Conservation (phyloP, 257 asterid genomes). For the Coffea canephora region DNA sequence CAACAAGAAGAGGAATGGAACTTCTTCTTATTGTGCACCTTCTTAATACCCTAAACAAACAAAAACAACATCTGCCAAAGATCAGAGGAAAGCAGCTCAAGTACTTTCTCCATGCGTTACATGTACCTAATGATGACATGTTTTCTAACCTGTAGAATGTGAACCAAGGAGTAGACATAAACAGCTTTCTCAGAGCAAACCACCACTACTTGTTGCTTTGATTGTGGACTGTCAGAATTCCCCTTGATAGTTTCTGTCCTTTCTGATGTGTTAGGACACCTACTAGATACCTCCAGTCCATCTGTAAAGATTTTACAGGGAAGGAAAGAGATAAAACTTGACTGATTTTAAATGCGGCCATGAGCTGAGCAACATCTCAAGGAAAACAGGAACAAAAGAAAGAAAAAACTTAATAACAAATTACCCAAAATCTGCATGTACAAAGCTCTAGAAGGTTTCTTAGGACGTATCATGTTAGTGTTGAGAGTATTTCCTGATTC, state of each 20-base stretch:
- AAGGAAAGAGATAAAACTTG: conserved; percentile 5
- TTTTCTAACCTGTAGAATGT: conserved; percentile 62
- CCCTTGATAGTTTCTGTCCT: conserved; percentile 33
- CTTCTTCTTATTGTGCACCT: conserved; percentile 80
- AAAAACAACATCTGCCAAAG: conserved; percentile 14
- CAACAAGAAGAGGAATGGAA: conserved; percentile 65
- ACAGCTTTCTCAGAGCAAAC: conserved; percentile 83
- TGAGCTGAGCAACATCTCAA: neutral
- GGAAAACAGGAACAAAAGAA: neutral
- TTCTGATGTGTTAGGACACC: conserved; percentile 35
- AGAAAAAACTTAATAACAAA: conserved; percentile 5
- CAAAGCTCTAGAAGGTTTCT: conserved; percentile 74
- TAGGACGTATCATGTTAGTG: conserved; percentile 66
- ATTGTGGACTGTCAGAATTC: conserved; percentile 35
- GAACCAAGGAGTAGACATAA: conserved; percentile 70
- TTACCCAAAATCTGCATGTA: conserved; percentile 68
- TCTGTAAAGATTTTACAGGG: conserved; percentile 26
- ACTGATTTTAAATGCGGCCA: conserved; percentile 7
- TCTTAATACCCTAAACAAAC: conserved; percentile 67
- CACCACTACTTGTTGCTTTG: conserved; percentile 54
- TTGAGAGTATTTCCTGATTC: conserved; percentile 72
- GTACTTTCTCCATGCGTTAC: neutral
- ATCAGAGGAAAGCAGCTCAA: conserved; percentile 5
- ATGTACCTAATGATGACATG: conserved; percentile 9
- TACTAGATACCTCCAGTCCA: conserved; percentile 33